Evolutionary conservation across 1,284 basidiomycete genomes (phyloP).

Genomic region (Moesziomyces antarcticus): DNA sequence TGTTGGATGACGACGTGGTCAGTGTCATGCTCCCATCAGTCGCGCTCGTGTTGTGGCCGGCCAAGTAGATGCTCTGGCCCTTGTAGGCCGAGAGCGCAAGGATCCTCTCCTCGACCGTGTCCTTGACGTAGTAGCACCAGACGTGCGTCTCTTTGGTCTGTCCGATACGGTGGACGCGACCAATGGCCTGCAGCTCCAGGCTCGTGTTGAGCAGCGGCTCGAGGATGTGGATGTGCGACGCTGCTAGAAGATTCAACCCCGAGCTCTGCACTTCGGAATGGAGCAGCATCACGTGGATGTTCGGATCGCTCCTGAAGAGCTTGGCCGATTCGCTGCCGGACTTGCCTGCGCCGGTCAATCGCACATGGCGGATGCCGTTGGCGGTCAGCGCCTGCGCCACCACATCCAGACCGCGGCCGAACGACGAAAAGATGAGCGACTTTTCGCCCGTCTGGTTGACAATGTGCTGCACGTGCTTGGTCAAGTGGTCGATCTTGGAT

Average conservation of each 20-base stretch:
- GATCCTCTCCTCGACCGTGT: slow-evolving; percentile 62
- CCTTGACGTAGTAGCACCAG: slow-evolving; percentile 58
- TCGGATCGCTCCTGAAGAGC: slow-evolving; percentile 43
- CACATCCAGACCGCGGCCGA: slow-evolving; percentile 60
- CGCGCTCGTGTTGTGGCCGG: slow-evolving; percentile 29
- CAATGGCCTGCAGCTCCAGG: slow-evolving; percentile 62
- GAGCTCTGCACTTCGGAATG: slow-evolving; percentile 64
- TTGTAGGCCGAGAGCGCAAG: slow-evolving; percentile 47
- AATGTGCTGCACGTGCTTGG: slow-evolving; percentile 54
- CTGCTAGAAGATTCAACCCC: slow-evolving; percentile 59
- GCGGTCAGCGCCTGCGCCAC: slow-evolving; percentile 57
- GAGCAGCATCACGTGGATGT: slow-evolving; percentile 56
- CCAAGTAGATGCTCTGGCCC: slow-evolving; percentile 54
- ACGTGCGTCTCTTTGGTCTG: slow-evolving; percentile 58
- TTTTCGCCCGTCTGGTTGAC: slow-evolving; percentile 51
- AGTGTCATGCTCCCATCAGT: slow-evolving; percentile 1
- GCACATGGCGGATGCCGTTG: slow-evolving; percentile 53
- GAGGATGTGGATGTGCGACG: slow-evolving; percentile 59
- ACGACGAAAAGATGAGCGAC: slow-evolving; percentile 63
- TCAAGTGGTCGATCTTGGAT: slow-evolving; percentile 62
- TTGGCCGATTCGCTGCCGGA: slow-evolving; percentile 32
- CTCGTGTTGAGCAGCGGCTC: slow-evolving; percentile 64
- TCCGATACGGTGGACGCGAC: slow-evolving; percentile 63
- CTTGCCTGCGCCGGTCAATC: slow-evolving; percentile 51
- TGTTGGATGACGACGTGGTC: slow-evolving; percentile 4